Percentiles rank a stretch among this genome's conserved stretches.
These are phyloP conservation scores for Tolypocladium tropicale DNA, from an alignment of 2,329 filamentous ascomycete species.

Conservation along the genomic window DNA sequence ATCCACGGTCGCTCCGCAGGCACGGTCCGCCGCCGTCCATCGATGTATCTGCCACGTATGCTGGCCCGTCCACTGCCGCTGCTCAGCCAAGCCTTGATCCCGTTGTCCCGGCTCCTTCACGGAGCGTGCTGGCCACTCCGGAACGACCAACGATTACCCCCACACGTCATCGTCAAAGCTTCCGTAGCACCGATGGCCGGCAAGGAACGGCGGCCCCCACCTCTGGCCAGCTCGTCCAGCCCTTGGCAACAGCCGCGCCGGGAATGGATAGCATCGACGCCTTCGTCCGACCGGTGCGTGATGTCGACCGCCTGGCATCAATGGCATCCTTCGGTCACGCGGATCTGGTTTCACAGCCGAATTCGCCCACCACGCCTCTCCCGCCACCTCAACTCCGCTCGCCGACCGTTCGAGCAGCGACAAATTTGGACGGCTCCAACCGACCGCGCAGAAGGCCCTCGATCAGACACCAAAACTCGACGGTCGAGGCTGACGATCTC, in stretches of 20 bases:
- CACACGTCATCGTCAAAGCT: constrained; percentile 38
- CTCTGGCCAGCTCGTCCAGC: constrained; percentile 42
- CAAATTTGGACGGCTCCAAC: constrained; percentile 39
- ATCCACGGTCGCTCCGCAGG: constrained; percentile 56
- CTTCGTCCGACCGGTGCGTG: constrained; percentile 72
- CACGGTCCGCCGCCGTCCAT: constrained; percentile 71
- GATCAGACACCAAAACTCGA: constrained; percentile 83
- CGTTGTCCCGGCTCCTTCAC: constrained; percentile 5
- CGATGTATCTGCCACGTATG: constrained; percentile 36
- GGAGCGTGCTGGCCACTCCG: constrained; percentile 4
- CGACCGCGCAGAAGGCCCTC: constrained; percentile 64
- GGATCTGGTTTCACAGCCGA: constrained; percentile 75
- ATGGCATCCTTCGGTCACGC: constrained; percentile 63
- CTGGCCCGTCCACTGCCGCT: constrained; percentile 24
- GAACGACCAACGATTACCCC: constrained; percentile 11
- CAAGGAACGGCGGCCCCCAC: constrained; percentile 39
- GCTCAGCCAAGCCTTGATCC: constrained; percentile 14
- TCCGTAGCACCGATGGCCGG: constrained; percentile 40
- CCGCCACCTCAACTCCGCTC: constrained; percentile 52
- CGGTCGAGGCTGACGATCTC: constrained; percentile 79
- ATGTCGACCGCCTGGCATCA: constrained; percentile 72
- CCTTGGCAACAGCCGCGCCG: constrained; percentile 56
- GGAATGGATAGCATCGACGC: constrained; percentile 59
- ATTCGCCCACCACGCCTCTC: constrained; percentile 78
- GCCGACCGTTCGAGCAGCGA: constrained; percentile 42